Conservation (phyloP, 75 land plant genomes). For the Larix kaempferi region DNA sequence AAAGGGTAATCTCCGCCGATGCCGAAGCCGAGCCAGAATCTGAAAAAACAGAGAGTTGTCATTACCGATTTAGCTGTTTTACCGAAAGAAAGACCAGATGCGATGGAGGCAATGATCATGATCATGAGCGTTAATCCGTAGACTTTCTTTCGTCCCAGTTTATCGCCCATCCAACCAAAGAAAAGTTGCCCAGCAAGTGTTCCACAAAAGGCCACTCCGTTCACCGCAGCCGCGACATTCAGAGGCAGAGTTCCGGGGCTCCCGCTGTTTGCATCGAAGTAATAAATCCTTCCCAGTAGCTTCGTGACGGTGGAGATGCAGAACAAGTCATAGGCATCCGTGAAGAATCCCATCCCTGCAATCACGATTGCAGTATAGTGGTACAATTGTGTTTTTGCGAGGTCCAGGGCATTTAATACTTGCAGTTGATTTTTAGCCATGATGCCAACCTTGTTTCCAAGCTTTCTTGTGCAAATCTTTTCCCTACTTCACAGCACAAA, state of each 20-base stretch:
- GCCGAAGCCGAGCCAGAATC: slow-evolving; percentile 30
- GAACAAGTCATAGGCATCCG: slow-evolving; percentile 68
- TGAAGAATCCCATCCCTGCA: slow-evolving; percentile 56
- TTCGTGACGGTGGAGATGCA: slow-evolving; percentile 45
- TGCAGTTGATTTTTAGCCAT: slow-evolving; percentile 6
- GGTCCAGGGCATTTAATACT: slow-evolving; percentile 30
- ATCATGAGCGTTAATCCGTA: slow-evolving; percentile 22
- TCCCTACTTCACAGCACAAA: no score
- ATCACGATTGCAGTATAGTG: slow-evolving; percentile 41
- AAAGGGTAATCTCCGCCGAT: slow-evolving; percentile 32
- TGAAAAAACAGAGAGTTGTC: slow-evolving; percentile 8
- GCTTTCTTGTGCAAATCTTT: background rate
- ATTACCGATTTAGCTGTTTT: slow-evolving; percentile 11
- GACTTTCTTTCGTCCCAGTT: slow-evolving; percentile 21
- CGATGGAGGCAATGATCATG: slow-evolving; percentile 19
- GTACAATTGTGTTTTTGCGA: slow-evolving; percentile 40
- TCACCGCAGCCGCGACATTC: slow-evolving; percentile 25
- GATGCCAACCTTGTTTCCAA: background rate
- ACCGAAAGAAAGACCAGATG: slow-evolving; percentile 24
- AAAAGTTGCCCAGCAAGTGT: slow-evolving; percentile 33
- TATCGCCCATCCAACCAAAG: slow-evolving; percentile 13
- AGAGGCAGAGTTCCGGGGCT: slow-evolving; percentile 36
- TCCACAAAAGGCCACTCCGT: slow-evolving; percentile 43
- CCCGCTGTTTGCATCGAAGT: slow-evolving; percentile 18
- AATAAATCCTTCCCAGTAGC: slow-evolving; percentile 52